Evolutionary conservation across 2,329 filamentous ascomycete genomes (phyloP).

Genomic region (Monosporascus sp.): DNA sequence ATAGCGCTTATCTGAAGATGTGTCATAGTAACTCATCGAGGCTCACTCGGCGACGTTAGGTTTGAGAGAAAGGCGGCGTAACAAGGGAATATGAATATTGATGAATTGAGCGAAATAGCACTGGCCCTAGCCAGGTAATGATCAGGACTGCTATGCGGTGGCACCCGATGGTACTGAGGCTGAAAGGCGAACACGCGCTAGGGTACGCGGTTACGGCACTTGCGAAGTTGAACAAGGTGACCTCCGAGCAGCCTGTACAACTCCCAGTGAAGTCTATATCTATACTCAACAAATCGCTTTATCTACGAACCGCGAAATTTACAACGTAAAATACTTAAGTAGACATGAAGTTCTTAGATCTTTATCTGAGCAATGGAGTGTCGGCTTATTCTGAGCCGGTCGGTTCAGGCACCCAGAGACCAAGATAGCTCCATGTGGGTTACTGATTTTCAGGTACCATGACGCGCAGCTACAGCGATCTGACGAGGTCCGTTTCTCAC

Average conservation of each 20-base stretch:
- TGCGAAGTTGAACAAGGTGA: neutral
- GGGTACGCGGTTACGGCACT: neutral
- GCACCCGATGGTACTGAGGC: no score
- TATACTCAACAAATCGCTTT: neutral
- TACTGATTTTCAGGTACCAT: neutral
- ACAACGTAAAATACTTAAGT: neutral
- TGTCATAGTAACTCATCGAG: neutral
- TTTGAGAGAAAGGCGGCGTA: neutral
- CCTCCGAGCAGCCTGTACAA: neutral
- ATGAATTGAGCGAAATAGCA: no score
- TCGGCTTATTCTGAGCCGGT: no score
- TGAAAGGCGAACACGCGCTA: no score
- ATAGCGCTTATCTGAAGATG: neutral
- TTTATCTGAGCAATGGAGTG: neutral
- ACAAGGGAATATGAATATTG: neutral
- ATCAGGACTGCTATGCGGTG: no score
- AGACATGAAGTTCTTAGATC: neutral
- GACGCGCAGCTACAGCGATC: neutral
- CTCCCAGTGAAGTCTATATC: neutral
- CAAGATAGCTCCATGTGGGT: neutral
- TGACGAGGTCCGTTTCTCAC: neutral
- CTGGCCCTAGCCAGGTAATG: no score
- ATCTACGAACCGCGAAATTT: neutral
- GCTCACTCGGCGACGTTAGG: neutral
- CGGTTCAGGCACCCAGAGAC: neutral